These are phyloP conservation scores for Sugiyamaella smithiae DNA, from an alignment of 805 yeast genomes.

Conservation along the genomic window DNA sequence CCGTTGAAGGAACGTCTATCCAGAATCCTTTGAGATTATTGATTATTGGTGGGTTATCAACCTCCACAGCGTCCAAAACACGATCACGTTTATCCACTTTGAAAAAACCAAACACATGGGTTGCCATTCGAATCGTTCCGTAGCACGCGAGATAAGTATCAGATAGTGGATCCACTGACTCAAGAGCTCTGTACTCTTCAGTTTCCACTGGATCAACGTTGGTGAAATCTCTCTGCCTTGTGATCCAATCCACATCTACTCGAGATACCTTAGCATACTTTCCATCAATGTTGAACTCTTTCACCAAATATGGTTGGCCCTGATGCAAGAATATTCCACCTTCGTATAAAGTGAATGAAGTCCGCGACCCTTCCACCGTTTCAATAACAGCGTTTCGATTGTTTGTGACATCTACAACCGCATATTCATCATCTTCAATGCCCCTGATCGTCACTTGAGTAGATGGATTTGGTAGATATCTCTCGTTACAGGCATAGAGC, in stretches of 20 bases:
- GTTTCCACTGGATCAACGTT: constrained; percentile 75
- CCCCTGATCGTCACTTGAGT: constrained; percentile 75
- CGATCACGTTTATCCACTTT: constrained; percentile 73
- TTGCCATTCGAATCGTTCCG: constrained; percentile 72
- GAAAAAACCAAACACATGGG: constrained; percentile 87
- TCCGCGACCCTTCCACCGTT: constrained; percentile 82
- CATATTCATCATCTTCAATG: constrained; percentile 74
- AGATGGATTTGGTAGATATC: constrained; percentile 80
- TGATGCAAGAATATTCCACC: constrained; percentile 95
- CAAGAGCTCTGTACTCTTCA: constrained; percentile 23
- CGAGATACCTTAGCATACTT: constrained; percentile 79
- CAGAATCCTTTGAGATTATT: constrained; percentile 78
- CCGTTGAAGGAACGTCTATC: constrained; percentile 78
- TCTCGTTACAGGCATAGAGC: constrained; percentile 52
- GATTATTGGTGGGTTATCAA: constrained; percentile 78
- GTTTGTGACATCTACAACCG: constrained; percentile 86
- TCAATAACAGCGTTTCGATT: constrained; percentile 66
- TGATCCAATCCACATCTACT: constrained; percentile 91
- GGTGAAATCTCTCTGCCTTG: constrained; percentile 86
- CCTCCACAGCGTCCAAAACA: constrained; percentile 92
- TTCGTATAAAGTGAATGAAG: constrained; percentile 83
- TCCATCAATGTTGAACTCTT: constrained; percentile 78
- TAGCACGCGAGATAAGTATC: constrained; percentile 41
- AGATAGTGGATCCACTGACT: constrained; percentile 4
- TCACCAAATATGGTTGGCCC: constrained; percentile 83